Conservation (phyloP, 441 rosid species). For the Populus tomentosa region DNA sequence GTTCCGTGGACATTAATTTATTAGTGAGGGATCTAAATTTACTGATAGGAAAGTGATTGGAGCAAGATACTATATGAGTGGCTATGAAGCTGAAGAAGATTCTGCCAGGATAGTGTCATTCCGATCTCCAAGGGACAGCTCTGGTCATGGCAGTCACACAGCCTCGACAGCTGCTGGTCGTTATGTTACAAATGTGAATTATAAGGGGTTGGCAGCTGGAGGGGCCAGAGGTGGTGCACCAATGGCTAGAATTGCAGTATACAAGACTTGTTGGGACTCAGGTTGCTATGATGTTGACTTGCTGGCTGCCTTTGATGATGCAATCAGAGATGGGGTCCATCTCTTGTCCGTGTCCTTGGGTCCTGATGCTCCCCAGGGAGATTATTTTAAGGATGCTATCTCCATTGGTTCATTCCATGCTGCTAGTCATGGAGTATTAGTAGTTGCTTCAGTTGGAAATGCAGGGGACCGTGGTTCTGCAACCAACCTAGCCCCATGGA, state of each 20-base stretch:
- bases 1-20: neutral
- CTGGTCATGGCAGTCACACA: constrained; percentile 58
- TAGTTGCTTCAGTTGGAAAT: constrained; percentile 62
- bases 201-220: constrained; percentile 48
- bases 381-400: constrained; percentile 58
- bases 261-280: constrained; percentile 57
- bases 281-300: constrained; percentile 62
- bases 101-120: constrained; percentile 26
- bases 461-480: constrained; percentile 44
- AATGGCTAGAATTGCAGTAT: constrained; percentile 50
- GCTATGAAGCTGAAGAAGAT: constrained; percentile 56
- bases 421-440: constrained; percentile 54
- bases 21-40: constrained; percentile 6
- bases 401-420: constrained; percentile 73
- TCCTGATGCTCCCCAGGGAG: constrained; percentile 52
- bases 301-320: constrained; percentile 56
- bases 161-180: constrained; percentile 58
- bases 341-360: constrained; percentile 66
- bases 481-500: constrained; percentile 55
- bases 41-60: constrained; percentile 50
- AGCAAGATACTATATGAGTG: constrained; percentile 49
- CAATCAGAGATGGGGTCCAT: constrained; percentile 57
- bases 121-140: constrained; percentile 49
- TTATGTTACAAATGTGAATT: constrained; percentile 43
- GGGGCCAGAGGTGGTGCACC: constrained; percentile 71